Percentiles rank a stretch among this genome's conserved stretches.
phyloP scores from a whole-genome alignment of 1,284 basidiomycete genomes.

The Ganoderma lucidum region DNA sequence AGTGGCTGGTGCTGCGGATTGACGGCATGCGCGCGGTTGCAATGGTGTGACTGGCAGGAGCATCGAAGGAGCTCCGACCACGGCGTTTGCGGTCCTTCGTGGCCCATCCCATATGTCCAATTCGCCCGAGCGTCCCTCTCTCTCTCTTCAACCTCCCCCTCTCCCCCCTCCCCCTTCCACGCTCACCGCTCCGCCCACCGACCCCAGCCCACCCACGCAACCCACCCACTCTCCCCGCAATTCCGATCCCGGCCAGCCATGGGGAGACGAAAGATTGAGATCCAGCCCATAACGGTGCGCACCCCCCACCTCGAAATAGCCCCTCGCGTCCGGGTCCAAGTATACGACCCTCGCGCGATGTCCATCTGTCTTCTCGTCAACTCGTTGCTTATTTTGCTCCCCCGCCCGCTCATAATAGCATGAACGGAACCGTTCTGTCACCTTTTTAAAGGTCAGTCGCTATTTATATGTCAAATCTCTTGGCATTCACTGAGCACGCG shows the following conservation, averaged over 20 bases:
- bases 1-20: slow-evolving; percentile 36
- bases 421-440: slow-evolving; percentile 91
- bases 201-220: slow-evolving; percentile 2
- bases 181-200: slow-evolving; percentile 19
- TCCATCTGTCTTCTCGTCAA: slow-evolving; percentile 30
- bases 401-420: slow-evolving; percentile 61
- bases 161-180: slow-evolving; percentile 26
- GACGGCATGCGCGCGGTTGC: slow-evolving; percentile 35
- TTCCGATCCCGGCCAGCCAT: slow-evolving; percentile 46
- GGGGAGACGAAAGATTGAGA: slow-evolving; percentile 92
- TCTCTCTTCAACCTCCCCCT: slow-evolving; percentile 32
- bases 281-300: slow-evolving; percentile 83
- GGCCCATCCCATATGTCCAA: slow-evolving; percentile 36
- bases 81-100: slow-evolving; percentile 42
- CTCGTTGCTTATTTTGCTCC: slow-evolving; percentile 37
- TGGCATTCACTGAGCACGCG: slow-evolving; percentile 46
- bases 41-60: slow-evolving; percentile 35
- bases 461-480: slow-evolving; percentile 45
- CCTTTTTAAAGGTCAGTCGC: slow-evolving; percentile 82
- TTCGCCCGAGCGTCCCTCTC: slow-evolving; percentile 30
- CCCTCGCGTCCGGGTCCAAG: slow-evolving; percentile 32
- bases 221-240: slow-evolving; percentile 20
- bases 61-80: slow-evolving; percentile 39
- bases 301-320: slow-evolving; percentile 34
- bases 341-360: slow-evolving; percentile 35